Base-by-base conservation (phyloP, 106 monocot genomes). In the Acanthochlamys bracteata region DNA sequence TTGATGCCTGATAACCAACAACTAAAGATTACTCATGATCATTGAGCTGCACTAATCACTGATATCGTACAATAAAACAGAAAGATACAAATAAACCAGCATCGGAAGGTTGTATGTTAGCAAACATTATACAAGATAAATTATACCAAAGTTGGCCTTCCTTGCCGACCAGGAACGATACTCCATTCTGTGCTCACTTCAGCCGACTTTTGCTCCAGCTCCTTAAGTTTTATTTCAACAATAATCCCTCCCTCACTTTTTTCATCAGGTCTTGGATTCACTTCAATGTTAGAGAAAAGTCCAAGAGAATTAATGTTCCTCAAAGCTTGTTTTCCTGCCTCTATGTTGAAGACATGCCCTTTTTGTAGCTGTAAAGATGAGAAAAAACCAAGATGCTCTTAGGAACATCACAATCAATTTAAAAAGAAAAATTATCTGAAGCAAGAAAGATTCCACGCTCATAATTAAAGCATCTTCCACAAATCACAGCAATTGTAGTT, bases 121-220 rank as follows among this genome's bases (percentile, higher is more conserved):
- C n/a, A n/a, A n/a, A n/a, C n/a, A n/a, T n/a, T n/a, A n/a, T n/a
- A n/a, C n/a, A n/a, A n/a, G n/a, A n/a, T 9, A 13, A 9, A 13
- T 45, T 45, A 41, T 91, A 98, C 98, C 82, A 98, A 39, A 24
- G 88, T 83, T 64, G 98, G 92, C 47, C 85, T 72, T 46, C 98
- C 98, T 42, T 98, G 73, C 51, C 82, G 83, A 22, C 88, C 92
- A 71, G 92, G 85, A 26, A 92, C 88, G 26, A 98, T 85, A 75
- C 79, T 89, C 98, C 91, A 98, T 67, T 88, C 98, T 45, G 98
- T 88, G 73, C 81, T 85, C 59, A 98, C 91, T 83, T 98, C 98
- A 53, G 92, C 85, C 57, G 85, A 86, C 58, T 98, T 98, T 47
- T 85, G 88, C 14, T 98, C 92, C 47, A 85, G 60, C 75, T 98